A percentile compares a stretch with the other conserved stretches of the same genome.
These are phyloP conservation scores for Volvox reticuliferus DNA, from an alignment of 139 green algal species.

Conservation along the genomic window DNA sequence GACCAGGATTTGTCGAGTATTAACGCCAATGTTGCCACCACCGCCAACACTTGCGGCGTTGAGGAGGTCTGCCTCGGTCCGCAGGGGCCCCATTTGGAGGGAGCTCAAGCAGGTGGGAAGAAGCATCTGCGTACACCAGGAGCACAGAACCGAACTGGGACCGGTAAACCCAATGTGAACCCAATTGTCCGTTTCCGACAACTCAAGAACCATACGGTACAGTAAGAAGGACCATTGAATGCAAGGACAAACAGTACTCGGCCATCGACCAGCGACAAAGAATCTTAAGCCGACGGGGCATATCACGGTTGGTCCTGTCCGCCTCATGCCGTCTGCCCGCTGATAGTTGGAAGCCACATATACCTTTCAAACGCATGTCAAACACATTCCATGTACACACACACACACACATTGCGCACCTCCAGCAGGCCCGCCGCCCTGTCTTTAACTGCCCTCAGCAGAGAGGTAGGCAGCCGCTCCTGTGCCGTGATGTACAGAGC, in stretches of 20 bases:
- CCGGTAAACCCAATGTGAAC: neutral
- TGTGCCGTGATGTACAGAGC: constrained; percentile 5
- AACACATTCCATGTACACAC: neutral
- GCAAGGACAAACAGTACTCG: too few relatives aligned
- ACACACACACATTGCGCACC: neutral
- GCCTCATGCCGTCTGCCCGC: too few relatives aligned
- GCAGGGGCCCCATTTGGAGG: neutral
- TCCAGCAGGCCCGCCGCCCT: neutral
- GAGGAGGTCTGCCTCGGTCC: neutral
- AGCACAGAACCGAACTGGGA: neutral
- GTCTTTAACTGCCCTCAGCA: constrained; percentile 16
- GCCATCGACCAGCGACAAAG: too few relatives aligned
- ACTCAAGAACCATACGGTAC: too few relatives aligned
- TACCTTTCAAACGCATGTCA: too few relatives aligned
- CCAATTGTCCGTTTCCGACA: too few relatives aligned
- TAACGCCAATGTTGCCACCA: neutral
- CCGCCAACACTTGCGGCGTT: neutral
- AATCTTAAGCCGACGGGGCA: too few relatives aligned
- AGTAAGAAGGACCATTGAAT: too few relatives aligned
- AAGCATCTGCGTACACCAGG: neutral
- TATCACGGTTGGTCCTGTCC: too few relatives aligned
- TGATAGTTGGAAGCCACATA: too few relatives aligned
- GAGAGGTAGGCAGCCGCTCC: constrained; percentile 1
- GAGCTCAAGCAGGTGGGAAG: constrained; percentile 16
- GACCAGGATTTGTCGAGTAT: neutral